Conservation (phyloP, 2,329 filamentous ascomycete species). For the Lecanicillium sp. region DNA sequence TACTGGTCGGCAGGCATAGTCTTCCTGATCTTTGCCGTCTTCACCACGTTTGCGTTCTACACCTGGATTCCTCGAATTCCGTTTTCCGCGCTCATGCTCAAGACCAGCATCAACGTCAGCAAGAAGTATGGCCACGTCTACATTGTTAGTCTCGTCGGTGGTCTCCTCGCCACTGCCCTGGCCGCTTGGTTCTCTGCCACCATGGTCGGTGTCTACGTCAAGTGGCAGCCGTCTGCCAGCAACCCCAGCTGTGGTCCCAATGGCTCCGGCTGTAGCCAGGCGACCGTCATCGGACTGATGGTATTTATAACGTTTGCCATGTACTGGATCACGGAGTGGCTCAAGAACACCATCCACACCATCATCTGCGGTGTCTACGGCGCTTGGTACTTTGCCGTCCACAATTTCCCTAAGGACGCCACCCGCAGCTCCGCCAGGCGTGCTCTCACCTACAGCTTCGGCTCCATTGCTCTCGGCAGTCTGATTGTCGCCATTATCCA, state of each 20-base stretch:
- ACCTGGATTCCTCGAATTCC: slow-evolving; percentile 88
- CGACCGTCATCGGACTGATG: slow-evolving; percentile 75
- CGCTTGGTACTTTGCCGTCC: slow-evolving; percentile 80
- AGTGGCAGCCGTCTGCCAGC: slow-evolving; percentile 60
- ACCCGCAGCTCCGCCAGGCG: slow-evolving; percentile 80
- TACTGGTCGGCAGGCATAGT: slow-evolving; percentile 84
- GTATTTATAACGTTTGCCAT: slow-evolving; percentile 85
- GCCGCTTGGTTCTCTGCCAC: slow-evolving; percentile 84
- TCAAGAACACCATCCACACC: slow-evolving; percentile 90
- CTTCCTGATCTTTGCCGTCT: slow-evolving; percentile 74
- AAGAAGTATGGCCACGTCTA: slow-evolving; percentile 83
- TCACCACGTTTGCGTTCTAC: slow-evolving; percentile 77
- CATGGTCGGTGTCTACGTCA: slow-evolving; percentile 77
- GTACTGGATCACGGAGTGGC: slow-evolving; percentile 90
- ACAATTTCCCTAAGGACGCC: slow-evolving; percentile 66
- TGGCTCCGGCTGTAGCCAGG: slow-evolving; percentile 61
- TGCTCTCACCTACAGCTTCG: slow-evolving; percentile 84
- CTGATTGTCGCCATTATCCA: slow-evolving; percentile 84
- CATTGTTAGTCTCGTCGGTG: slow-evolving; percentile 76
- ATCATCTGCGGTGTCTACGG: slow-evolving; percentile 86
- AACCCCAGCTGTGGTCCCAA: slow-evolving; percentile 45
- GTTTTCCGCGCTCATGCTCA: slow-evolving; percentile 85
- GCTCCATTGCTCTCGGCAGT: slow-evolving; percentile 82
- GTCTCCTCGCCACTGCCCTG: slow-evolving; percentile 67
- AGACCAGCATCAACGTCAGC: slow-evolving; percentile 77